Base-by-base conservation (phyloP, 2,329 filamentous ascomycete genomes). In the Phialophora chinensis region DNA sequence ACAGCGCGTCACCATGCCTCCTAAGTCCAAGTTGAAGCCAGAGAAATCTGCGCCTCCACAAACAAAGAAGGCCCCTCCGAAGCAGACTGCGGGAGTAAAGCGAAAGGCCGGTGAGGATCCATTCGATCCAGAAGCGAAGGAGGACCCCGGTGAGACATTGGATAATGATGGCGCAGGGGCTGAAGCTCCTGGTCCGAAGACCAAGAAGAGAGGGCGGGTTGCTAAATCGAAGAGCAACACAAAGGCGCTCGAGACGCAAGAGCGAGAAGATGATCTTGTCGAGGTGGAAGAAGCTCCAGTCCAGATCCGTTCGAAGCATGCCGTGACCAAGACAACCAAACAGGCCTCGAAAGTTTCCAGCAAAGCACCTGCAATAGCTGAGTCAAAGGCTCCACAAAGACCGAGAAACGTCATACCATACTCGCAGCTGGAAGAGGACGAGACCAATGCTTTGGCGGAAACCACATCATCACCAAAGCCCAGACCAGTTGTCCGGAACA, bases 21-120 rank as follows among this genome's bases (percentile, higher is more conserved):
- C 68, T 74, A 79, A 71, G 76, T 74, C 64, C 75, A 79, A 25
- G 69, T 76, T 61, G 78, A 80, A 73, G 78, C 74, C 71, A 58
- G 71, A 50, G 71, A 79, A 75, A 77, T 76, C 59, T 74, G 77
- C 70, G 75, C 14, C 78, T 58, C 77, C 77, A 68, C 74, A 75
- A 6, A 62, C 71, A 25, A 87, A 84, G 69, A 86, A 84, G 68
- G 75, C 78, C 14, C 79, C 81, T 62, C 81, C 76, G 29, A 71
- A 72, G 27, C 75, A 74, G 57, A 68, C 75, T 4, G 57, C 64
- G 7, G 72, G 71, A 2, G 66, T 73, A 1, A 74, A 77, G 60
- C 73, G 72, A 42, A 78, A 76, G 66, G 74, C 73, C 31, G 73
- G 72, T 73, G 64, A 76, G 62, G 81, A 85, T 47, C 82, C n/a